Percentiles rank a stretch among this genome's conserved stretches.
These are phyloP conservation scores for Neoscytalidium dimidiatum DNA, from an alignment of 2,329 filamentous ascomycete genomes.

Conservation along the genomic window DNA sequence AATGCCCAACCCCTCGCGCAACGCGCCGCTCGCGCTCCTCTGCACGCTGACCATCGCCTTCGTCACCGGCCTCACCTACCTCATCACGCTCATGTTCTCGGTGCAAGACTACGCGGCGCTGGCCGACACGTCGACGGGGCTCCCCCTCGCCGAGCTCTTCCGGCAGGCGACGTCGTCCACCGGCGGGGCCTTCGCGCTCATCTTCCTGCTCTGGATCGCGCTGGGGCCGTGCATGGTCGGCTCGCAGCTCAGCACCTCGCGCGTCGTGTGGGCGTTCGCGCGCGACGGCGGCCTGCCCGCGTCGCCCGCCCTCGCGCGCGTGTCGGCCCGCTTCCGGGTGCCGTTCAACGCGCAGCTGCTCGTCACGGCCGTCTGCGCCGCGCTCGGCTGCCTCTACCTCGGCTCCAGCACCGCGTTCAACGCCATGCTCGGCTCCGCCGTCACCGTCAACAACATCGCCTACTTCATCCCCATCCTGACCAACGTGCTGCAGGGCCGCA, in stretches of 20 bases:
- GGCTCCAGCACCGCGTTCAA: constrained; percentile 22
- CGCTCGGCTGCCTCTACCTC: constrained; percentile 22
- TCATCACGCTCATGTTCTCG: constrained; percentile 55
- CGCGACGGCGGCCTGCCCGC: constrained; percentile 35
- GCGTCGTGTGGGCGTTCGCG: constrained; percentile 48
- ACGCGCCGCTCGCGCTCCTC: constrained; percentile 39
- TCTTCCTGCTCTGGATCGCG: constrained; percentile 46
- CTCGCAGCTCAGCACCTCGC: constrained; percentile 37
- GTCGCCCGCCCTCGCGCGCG: neutral
- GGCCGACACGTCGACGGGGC: constrained; percentile 40
- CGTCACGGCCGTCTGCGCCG: constrained; percentile 21
- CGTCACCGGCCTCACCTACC: constrained; percentile 51
- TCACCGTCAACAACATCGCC: constrained; percentile 19
- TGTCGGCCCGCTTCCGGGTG: constrained; percentile 2
- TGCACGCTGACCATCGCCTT: constrained; percentile 55
- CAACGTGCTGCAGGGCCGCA: constrained; percentile 10
- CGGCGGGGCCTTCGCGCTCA: constrained; percentile 46
- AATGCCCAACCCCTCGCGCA: constrained; percentile 34
- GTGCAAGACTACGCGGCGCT: constrained; percentile 51
- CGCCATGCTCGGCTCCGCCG: constrained; percentile 20
- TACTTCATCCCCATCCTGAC: constrained; percentile 17
- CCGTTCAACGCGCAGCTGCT: constrained; percentile 22
- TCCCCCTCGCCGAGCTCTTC: constrained; percentile 51
- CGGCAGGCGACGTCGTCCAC: constrained; percentile 44
- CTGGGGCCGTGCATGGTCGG: constrained; percentile 46